Base-by-base conservation (phyloP, 352 stramenopile species). In the Pythium angustatum region DNA sequence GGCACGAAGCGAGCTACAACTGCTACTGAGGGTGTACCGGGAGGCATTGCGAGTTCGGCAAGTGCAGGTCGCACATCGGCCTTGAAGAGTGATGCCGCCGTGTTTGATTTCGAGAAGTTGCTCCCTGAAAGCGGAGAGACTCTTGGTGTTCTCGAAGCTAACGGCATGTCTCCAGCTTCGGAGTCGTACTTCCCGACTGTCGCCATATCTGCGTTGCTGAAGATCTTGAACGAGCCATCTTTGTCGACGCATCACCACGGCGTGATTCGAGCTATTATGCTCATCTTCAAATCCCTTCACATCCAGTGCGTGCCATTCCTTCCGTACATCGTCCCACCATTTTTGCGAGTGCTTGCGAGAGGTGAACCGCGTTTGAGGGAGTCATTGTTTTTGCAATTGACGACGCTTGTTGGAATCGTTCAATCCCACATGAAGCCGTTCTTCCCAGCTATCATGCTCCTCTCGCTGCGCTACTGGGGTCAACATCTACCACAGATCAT, bases 231-330 rank as follows among this genome's bases (percentile, higher is more conserved):
- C 33, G 96, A 99, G 66, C 83, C 91, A 14, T 98, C 93, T 11
- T 78, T 99, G 11, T 93, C 92, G 54, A 91, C 93, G 27, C 95
- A 99, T 62, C 97, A 99, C 70, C 87, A 96, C 26, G 85, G 97
- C 60, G 96, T 98, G 22, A 98, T 99, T 59, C 97, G 99, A 61
- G 96, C 97, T 21, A 94, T 99, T 28, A 99, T 99, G 85, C 98
- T 98, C 57, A 99, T 99, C 59, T 99, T 99, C 83, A 97, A 98
- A 67, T 96, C 88, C 45, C 76, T 99, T 1, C 97, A 94, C 3
- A 80, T 95, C 2, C 88, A 96, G 60, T 99, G 94, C 63, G 94
- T 99, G 40, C 91, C 88, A 7, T 99, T 99, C 67, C 81, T 99
- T 22, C 93, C 96, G 60, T 93, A 96, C 36, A 98, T 99, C 67